These are phyloP conservation scores for Deinandra increscens DNA, from an alignment of 129 eudicot species.

Conservation along the genomic window DNA sequence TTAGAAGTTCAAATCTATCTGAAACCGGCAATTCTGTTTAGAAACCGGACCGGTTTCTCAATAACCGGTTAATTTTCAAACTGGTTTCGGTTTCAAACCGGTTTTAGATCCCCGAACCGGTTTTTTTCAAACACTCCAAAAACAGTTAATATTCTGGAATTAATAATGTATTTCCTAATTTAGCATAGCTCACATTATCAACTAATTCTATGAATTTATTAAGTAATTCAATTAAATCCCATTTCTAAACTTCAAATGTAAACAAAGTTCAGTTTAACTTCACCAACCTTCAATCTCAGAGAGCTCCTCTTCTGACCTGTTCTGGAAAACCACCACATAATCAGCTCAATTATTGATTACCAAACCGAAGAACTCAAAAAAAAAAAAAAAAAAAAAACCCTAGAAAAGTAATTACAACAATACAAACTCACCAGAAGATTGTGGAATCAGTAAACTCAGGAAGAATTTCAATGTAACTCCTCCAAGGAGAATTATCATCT, in stretches of 20 bases:
- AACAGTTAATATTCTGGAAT: too few relatives aligned
- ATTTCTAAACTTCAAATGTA: not conserved
- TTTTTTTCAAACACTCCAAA: too few relatives aligned
- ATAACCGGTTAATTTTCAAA: too few relatives aligned
- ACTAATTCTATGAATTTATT: slow-evolving; percentile 6
- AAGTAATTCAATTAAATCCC: not conserved
- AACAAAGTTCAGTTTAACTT: not conserved
- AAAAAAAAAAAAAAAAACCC: not conserved
- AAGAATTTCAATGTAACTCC: slow-evolving; percentile 60
- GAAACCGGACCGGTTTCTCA: too few relatives aligned
- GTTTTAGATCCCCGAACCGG: too few relatives aligned
- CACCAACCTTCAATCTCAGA: slow-evolving; percentile 81
- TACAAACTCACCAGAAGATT: slow-evolving; percentile 76
- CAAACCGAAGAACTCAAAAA: not conserved
- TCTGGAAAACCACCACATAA: slow-evolving; percentile 60
- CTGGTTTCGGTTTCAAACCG: too few relatives aligned
- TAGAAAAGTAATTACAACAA: slow-evolving; percentile 7
- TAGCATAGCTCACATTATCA: too few relatives aligned
- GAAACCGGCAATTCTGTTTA: too few relatives aligned
- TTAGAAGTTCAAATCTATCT: too few relatives aligned
- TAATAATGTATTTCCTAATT: not conserved
- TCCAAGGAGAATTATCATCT: slow-evolving; percentile 54
- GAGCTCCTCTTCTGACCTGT: slow-evolving; percentile 99
- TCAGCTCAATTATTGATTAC: slow-evolving; percentile 21
- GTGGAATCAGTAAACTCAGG: slow-evolving; percentile 87